Evolutionary conservation across 2,329 filamentous ascomycete species (phyloP).

Genomic region (Zasmidium cellare): DNA sequence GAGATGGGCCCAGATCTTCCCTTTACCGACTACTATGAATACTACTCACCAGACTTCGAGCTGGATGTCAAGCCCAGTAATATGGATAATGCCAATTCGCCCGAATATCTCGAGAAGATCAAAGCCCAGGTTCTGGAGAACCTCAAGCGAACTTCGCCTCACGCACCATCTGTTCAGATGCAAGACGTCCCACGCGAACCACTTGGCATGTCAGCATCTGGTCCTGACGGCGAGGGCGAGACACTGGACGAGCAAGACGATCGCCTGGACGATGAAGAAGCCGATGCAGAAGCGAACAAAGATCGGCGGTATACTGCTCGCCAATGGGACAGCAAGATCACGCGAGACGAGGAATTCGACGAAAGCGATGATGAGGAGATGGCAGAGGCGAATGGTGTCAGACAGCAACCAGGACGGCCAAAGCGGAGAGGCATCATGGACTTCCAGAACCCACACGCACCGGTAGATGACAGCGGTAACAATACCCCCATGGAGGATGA

Average conservation of each 20-base stretch:
- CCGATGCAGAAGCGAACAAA: constrained; percentile 83
- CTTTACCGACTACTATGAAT: constrained; percentile 95
- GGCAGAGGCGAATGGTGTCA: constrained; percentile 70
- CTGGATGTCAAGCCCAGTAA: constrained; percentile 69
- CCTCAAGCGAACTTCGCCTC: constrained; percentile 62
- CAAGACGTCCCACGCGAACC: constrained; percentile 62
- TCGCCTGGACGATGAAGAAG: constrained; percentile 67
- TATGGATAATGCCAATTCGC: constrained; percentile 71
- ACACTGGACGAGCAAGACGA: constrained; percentile 65
- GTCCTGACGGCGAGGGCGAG: constrained; percentile 38
- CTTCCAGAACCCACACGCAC: constrained; percentile 58
- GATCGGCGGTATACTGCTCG: constrained; percentile 81
- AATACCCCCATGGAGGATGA: constrained; percentile 38
- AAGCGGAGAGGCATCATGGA: constrained; percentile 62
- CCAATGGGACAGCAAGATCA: constrained; percentile 75
- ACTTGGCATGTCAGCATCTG: constrained; percentile 48
- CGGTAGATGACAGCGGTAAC: constrained; percentile 53
- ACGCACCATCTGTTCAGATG: constrained; percentile 63
- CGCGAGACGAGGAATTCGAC: constrained; percentile 73
- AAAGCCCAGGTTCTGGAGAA: constrained; percentile 66
- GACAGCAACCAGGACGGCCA: constrained; percentile 48
- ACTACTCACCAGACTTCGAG: constrained; percentile 70
- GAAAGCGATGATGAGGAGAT: constrained; percentile 90
- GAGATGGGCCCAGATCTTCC: constrained; percentile 80
- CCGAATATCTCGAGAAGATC: constrained; percentile 69